These are phyloP conservation scores for maize (Zea mays) DNA, from an alignment of 176 grass and related monocot species.

Conservation along the genomic window DNA sequence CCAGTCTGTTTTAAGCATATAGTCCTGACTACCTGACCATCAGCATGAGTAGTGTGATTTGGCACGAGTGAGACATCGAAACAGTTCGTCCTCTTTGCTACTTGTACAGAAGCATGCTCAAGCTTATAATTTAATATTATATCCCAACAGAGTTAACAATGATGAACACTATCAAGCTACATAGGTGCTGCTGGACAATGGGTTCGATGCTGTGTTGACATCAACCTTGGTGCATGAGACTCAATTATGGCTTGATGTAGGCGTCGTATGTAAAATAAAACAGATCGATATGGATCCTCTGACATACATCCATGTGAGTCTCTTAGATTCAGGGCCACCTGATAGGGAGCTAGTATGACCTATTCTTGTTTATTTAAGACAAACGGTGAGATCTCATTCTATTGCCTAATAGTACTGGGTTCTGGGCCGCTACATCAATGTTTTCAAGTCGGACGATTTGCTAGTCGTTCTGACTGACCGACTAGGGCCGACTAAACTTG, in stretches of 20 bases:
- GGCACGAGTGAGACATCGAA: background rate
- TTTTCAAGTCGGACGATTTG: no score
- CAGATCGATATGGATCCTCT: slow-evolving; percentile 41
- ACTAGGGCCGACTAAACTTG: no score
- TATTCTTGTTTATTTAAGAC: slow-evolving; percentile 40
- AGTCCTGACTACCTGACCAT: background rate
- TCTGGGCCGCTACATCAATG: background rate
- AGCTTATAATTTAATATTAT: slow-evolving; percentile 27
- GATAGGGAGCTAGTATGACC: slow-evolving; percentile 15
- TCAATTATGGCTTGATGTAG: slow-evolving; percentile 13
- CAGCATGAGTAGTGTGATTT: background rate
- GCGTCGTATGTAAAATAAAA: slow-evolving; percentile 40
- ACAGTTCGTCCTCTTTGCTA: slow-evolving; percentile 10
- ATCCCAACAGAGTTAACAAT: slow-evolving; percentile 20
- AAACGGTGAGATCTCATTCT: slow-evolving; percentile 24
- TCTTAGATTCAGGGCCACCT: slow-evolving; percentile 35
- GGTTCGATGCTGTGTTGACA: background rate
- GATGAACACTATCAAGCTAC: slow-evolving; percentile 3
- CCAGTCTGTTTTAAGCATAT: slow-evolving; percentile 11
- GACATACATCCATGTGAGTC: slow-evolving; percentile 45
- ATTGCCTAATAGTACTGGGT: slow-evolving; percentile 6
- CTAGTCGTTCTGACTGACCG: no score
- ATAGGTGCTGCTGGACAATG: slow-evolving; percentile 19
- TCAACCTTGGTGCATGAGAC: slow-evolving; percentile 22
- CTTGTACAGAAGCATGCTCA: slow-evolving; percentile 33